A percentile compares a stretch with the other conserved stretches of the same genome.
Evolutionary conservation across 2,329 filamentous ascomycete genomes (phyloP).

Genomic region (Colletotrichum spaethianum): DNA sequence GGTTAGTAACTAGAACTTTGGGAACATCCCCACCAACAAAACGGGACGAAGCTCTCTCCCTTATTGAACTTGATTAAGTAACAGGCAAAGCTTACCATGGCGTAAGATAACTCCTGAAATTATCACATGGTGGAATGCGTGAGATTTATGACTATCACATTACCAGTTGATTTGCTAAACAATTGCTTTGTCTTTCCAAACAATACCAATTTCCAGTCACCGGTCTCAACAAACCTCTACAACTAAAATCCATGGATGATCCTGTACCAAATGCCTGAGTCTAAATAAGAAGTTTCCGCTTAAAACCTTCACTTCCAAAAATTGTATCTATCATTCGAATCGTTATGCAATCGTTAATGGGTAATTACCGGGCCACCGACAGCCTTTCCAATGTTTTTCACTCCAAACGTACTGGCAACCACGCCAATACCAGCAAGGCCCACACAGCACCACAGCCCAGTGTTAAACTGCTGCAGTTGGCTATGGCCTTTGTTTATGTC

Average conservation of each 20-base stretch:
- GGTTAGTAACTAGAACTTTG: too few relatives aligned
- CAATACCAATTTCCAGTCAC: neutral
- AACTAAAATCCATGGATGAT: too few relatives aligned
- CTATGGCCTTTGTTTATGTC: constrained; percentile 27
- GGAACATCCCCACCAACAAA: too few relatives aligned
- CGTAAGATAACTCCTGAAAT: too few relatives aligned
- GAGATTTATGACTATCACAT: too few relatives aligned
- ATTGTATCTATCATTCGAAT: neutral
- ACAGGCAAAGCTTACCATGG: too few relatives aligned
- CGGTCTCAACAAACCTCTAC: too few relatives aligned
- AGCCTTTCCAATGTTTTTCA: constrained; percentile 25
- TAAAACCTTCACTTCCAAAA: neutral
- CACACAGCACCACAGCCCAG: constrained; percentile 29
- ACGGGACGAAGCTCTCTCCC: too few relatives aligned
- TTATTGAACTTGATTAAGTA: too few relatives aligned
- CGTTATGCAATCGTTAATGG: constrained; percentile 4
- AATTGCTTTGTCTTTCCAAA: too few relatives aligned
- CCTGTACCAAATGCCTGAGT: neutral
- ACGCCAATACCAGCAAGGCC: constrained; percentile 29
- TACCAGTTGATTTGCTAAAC: too few relatives aligned
- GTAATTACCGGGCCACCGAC: constrained; percentile 10
- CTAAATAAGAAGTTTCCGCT: neutral
- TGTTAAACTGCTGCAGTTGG: constrained; percentile 26
- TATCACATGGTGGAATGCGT: too few relatives aligned
- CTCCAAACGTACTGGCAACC: constrained; percentile 24